Evolutionary conservation across 2,329 filamentous ascomycete genomes (phyloP).

Genomic region (Calonectria pauciramosa): DNA sequence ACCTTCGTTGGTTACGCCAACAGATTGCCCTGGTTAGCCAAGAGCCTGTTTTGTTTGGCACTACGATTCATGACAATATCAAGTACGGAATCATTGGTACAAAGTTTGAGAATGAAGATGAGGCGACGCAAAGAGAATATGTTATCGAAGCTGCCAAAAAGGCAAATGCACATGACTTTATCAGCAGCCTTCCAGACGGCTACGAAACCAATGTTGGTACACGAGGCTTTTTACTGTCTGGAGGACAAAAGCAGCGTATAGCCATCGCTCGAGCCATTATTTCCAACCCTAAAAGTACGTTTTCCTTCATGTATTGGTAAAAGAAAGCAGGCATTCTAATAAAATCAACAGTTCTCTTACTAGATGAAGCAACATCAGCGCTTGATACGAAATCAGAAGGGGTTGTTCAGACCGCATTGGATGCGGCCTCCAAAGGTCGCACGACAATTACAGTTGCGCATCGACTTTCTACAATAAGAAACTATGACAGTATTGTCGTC

Average conservation of each 20-base stretch:
- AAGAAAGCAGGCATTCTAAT: background rate
- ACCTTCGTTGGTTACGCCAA: constrained; percentile 90
- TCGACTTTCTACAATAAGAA: constrained; percentile 69
- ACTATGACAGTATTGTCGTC: constrained; percentile 73
- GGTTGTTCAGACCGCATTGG: constrained; percentile 63
- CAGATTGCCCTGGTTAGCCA: constrained; percentile 95
- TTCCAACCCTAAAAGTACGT: constrained; percentile 80
- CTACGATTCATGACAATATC: constrained; percentile 92
- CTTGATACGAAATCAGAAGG: constrained; percentile 41
- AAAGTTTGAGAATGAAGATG: constrained; percentile 73
- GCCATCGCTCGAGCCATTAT: constrained; percentile 93
- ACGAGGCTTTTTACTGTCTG: constrained; percentile 90
- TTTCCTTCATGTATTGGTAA: too few relatives aligned
- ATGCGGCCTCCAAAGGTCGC: constrained; percentile 62
- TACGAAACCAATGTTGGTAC: constrained; percentile 96
- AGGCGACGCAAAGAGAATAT: constrained; percentile 77
- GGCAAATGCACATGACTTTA: constrained; percentile 97
- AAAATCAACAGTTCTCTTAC: constrained; percentile 21
- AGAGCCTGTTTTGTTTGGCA: constrained; percentile 91
- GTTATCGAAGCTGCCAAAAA: constrained; percentile 87
- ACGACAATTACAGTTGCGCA: constrained; percentile 74
- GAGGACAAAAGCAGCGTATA: constrained; percentile 97
- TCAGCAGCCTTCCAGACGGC: constrained; percentile 79
- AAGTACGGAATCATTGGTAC: constrained; percentile 90
- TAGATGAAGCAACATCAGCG: constrained; percentile 35